phyloP scores from a whole-genome alignment of 1,284 basidiomycete species.

The Phellopilus nigrolimitatus region DNA sequence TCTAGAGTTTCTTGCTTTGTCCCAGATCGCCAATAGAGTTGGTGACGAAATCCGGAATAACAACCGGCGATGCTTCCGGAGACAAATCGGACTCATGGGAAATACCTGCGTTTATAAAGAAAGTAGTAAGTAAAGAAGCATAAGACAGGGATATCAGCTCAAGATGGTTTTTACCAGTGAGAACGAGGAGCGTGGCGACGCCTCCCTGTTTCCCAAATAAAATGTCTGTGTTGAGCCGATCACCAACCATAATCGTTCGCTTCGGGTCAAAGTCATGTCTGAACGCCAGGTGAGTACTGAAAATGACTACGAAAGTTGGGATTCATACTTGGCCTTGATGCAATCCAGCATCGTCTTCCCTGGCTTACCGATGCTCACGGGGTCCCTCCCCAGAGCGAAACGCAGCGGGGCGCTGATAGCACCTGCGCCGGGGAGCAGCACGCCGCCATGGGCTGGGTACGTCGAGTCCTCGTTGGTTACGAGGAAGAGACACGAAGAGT shows the following conservation, averaged over 20 bases:
- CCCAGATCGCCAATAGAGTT: slow-evolving; percentile 71
- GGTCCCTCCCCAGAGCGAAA: slow-evolving; percentile 67
- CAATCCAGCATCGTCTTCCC: slow-evolving; percentile 91
- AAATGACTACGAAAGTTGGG: neutral
- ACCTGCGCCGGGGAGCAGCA: slow-evolving; percentile 81
- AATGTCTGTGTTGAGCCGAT: slow-evolving; percentile 93
- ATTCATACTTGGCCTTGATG: slow-evolving; percentile 84
- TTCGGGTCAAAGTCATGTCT: slow-evolving; percentile 83
- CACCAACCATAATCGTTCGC: slow-evolving; percentile 92
- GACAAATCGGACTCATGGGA: slow-evolving; percentile 66
- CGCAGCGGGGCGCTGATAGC: slow-evolving; percentile 80
- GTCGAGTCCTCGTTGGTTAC: slow-evolving; percentile 93
- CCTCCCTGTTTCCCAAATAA: slow-evolving; percentile 86
- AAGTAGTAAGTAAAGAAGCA: neutral
- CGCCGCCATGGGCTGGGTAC: slow-evolving; percentile 74
- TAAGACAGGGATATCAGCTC: neutral
- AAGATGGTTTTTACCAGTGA: slow-evolving; percentile 63
- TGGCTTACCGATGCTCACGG: slow-evolving; percentile 88
- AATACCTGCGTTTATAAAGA: slow-evolving; percentile 48
- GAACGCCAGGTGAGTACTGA: slow-evolving; percentile 10
- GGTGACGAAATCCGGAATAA: slow-evolving; percentile 81
- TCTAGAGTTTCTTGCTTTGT: slow-evolving; percentile 20
- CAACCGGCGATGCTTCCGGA: slow-evolving; percentile 63
- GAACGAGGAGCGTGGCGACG: slow-evolving; percentile 82
- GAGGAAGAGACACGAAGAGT: slow-evolving; percentile 81